A percentile compares a stretch with the other conserved stretches of the same genome.
Conservation (phyloP, 2,329 filamentous ascomycete genomes). For the Tothia fuscella region DNA sequence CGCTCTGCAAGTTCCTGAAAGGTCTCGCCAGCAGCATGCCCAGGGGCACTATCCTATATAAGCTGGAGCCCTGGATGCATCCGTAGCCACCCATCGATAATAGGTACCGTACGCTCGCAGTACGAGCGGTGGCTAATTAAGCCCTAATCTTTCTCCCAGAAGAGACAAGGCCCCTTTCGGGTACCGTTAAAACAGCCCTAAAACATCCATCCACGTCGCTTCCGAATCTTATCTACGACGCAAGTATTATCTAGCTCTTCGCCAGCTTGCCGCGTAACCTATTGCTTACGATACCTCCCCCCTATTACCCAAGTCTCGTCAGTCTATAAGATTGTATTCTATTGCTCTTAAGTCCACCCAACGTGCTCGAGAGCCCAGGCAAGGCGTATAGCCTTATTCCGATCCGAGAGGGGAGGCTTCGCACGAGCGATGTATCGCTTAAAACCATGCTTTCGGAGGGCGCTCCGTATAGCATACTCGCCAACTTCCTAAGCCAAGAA, state of each 20-base stretch:
- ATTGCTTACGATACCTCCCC: background rate
- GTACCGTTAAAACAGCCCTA: constrained; percentile 19
- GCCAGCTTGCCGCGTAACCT: background rate
- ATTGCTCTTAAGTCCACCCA: background rate
- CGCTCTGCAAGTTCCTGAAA: background rate
- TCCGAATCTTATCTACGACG: constrained; percentile 14
- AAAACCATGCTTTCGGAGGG: background rate
- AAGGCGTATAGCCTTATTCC: background rate
- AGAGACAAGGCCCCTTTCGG: constrained; percentile 18
- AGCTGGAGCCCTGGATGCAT: background rate
- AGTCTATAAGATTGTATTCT: constrained; percentile 4
- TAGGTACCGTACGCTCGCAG: constrained; percentile 13
- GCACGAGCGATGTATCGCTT: background rate
- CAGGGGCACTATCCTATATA: background rate
- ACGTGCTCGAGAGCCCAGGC: background rate
- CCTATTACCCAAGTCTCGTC: background rate
- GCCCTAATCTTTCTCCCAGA: constrained; percentile 24
- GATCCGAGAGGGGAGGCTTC: background rate
- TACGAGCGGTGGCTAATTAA: constrained; percentile 17
- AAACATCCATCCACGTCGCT: constrained; percentile 20
- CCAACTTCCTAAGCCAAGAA: background rate
- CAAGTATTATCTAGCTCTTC: constrained; percentile 17
- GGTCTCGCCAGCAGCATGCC: background rate
- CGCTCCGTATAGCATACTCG: background rate
- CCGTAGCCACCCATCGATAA: constrained; percentile 12